Base-by-base conservation (phyloP, 2,329 filamentous ascomycete species). In the Nemania bipapillata region DNA sequence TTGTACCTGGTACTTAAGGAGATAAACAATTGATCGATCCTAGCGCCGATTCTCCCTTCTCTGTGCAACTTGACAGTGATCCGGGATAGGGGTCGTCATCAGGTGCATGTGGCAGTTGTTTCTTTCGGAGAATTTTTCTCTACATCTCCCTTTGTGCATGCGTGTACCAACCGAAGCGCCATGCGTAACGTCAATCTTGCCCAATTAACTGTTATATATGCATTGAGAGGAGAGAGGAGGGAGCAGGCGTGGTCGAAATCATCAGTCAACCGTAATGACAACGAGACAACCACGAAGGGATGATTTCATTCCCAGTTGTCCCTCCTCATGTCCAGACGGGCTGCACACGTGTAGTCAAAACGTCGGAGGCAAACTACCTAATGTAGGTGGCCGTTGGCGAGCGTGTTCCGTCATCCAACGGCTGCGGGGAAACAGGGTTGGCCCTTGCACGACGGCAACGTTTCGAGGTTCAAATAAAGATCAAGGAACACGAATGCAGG, bases 401-500 rank as follows among this genome's bases (percentile, higher is more conserved):
- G 35, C 9, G 8, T 30, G 50, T 20, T 15, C 32, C 30, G 45
- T 42, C 53, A 52, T 57, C 45, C 20, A 63, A 42, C 64, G 35
- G 28, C 30, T 28, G 59, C 57, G 45, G 30, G 35, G 59, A n/a
- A 37, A 12, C 58, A 67, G 47, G 65, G 65, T 57, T 37, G 49
- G 37, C 65, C 65, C 60, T 66, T 58, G 32, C 30, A 42, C 32
- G 32, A 40, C 35, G 26, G 22, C 37, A 45, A 55, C 54, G 30
- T 17, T 17, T 45, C 22, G 53, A 63, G 30, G 59, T 63, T 63
- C 45, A 53, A 57, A 50, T 62, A 50, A 62, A 56, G 26, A 57
- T 56, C 35, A 8, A 58, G 53, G 53, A 49, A 45, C 28, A 40
- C 37, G 50, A 24, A 62, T 58, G 63, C 53, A 45, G 55, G 57